These are phyloP conservation scores for Tetrahymena thermophila DNA, from an alignment of 73 alveolate genomes.

Conservation along the genomic window DNA sequence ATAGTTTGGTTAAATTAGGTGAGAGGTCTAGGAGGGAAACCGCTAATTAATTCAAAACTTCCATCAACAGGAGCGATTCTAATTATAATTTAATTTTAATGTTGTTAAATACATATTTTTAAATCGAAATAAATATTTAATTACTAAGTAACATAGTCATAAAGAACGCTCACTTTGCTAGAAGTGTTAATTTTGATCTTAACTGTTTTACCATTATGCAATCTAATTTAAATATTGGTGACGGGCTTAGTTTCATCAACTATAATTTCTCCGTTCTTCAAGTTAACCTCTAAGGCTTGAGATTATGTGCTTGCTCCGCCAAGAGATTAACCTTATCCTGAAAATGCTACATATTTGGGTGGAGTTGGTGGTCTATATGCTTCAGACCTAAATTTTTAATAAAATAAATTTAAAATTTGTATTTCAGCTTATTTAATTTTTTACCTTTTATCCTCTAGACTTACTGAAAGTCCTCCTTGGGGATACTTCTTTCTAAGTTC, in stretches of 20 bases:
- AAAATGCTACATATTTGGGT: constrained; percentile 67
- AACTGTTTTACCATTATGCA: constrained; percentile 65
- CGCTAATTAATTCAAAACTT: constrained; percentile 51
- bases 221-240: constrained; percentile 59
- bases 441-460: constrained; percentile 56
- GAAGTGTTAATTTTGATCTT: constrained; percentile 41
- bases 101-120: neutral
- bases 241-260: constrained; percentile 58
- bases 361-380: constrained; percentile 75
- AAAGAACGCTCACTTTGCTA: constrained; percentile 53
- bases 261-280: constrained; percentile 51
- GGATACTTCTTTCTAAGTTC: constrained; percentile 52
- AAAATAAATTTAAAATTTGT: neutral
- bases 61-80: constrained; percentile 65
- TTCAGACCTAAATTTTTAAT: constrained; percentile 4
- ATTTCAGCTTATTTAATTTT: neutral
- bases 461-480: constrained; percentile 51
- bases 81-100: neutral
- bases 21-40: constrained; percentile 77
- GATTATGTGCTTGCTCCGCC: constrained; percentile 50
- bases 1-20: constrained; percentile 45
- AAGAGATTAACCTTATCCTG: constrained; percentile 58
- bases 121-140: neutral
- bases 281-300: constrained; percentile 32
- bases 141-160: constrained; percentile 46